Base-by-base conservation (phyloP, 1,284 basidiomycete species). In the Amylostereum areolatum region DNA sequence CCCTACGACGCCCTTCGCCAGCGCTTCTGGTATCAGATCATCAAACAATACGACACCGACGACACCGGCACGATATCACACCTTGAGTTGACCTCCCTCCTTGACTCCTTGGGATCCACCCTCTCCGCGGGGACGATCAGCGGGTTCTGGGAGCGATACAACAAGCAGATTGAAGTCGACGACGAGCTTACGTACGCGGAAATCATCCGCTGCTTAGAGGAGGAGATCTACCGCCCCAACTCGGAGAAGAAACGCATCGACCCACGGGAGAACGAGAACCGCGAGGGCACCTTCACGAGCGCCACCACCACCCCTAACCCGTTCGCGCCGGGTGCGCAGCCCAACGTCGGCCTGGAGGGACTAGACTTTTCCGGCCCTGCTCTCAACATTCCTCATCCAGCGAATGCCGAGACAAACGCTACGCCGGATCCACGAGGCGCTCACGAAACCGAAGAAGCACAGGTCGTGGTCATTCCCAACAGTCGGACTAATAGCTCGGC, bases 61-160 rank as follows among this genome's bases (percentile, higher is more conserved):
- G 91, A 96, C 54, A 89, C 83, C 0, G 72, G 73, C n/a, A 68
- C 77, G 1, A 70, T 96, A 36, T 95, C 92, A 0, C 83, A 85
- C 53, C 72, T 96, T 47, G 96, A 99, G 66, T 74, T 99, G 27
- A 88, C 87, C 0, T 89, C 90, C n/a, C 96, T 98, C 92, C 85
- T 99, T 46, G 94, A 97, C 69, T 97, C 94, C 4, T 82, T 99
- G 30, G 94, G 95, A 3, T 96, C 93, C 2, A 98, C 96, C 0
- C 79, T 99, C 35, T 90, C 90, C 3, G 69, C 67, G 0, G 73
- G 82, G 45, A 99, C 96, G 1, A 73, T 95, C 54, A 78, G 87
- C 57, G 75, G 78, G 5, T 96, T 94, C 77, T 98, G 88, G 69
- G 80, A 73, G 6, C 76, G 80, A 5, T 80, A 77, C 56, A 92